Evolutionary conservation across 371 early-diverging fungal species (phyloP).

Genomic region (Choanephora cucurbitarum): DNA sequence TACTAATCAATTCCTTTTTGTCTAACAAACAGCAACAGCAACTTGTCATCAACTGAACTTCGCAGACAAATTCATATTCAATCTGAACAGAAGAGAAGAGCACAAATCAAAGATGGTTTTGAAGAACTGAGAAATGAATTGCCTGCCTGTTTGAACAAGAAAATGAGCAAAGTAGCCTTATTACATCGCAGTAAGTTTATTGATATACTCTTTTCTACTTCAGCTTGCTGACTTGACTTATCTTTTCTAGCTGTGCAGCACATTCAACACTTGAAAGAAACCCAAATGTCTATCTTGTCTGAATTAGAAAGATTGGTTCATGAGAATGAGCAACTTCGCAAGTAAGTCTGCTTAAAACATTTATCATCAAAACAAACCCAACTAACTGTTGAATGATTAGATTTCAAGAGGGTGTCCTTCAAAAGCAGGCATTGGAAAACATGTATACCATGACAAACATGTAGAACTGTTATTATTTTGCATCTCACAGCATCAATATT

Average conservation of each 20-base stretch:
- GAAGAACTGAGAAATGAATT: conserved; percentile 37
- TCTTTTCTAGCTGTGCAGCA: conserved; percentile 40
- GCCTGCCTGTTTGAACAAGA: conserved; percentile 36
- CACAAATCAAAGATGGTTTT: too few species aligned
- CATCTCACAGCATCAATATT: too few species aligned
- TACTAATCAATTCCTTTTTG: too few species aligned
- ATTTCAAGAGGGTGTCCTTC: conserved; percentile 34
- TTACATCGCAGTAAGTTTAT: conserved; percentile 42
- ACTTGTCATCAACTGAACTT: conserved; percentile 29
- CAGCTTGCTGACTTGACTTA: too few species aligned
- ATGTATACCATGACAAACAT: conserved; percentile 33
- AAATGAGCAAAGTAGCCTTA: conserved; percentile 40
- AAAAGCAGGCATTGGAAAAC: conserved; percentile 37
- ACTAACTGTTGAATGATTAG: too few species aligned
- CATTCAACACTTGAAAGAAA: conserved; percentile 42
- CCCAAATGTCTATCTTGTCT: conserved; percentile 34
- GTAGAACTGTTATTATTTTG: too few species aligned
- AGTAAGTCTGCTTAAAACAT: conserved; percentile 33
- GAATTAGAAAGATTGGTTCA: conserved; percentile 39
- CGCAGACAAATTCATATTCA: conserved; percentile 50
- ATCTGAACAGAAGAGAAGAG: conserved; percentile 47
- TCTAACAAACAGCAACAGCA: too few species aligned
- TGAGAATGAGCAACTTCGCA: conserved; percentile 45
- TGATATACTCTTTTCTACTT: neutral
- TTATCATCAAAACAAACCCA: too few species aligned